Evolutionary conservation across 805 yeast genomes (phyloP).

Genomic region (Monosporozyma yasuniensis): DNA sequence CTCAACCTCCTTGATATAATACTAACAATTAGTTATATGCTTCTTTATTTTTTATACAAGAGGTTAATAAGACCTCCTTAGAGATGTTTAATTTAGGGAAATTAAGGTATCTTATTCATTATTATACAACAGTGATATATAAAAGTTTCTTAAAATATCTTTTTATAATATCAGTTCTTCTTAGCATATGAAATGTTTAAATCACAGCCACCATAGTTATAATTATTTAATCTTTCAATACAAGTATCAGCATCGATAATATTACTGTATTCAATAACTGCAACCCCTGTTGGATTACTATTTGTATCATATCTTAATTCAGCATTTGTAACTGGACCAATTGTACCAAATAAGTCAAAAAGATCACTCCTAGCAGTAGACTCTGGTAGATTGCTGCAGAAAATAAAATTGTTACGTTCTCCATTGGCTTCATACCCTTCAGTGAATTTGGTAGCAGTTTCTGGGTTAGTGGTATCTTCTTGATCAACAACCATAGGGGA

Average conservation of each 20-base stretch:
- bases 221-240: slow-evolving; percentile 63
- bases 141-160: background rate
- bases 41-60: no score
- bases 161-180: background rate
- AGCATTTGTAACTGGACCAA: slow-evolving; percentile 68
- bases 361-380: slow-evolving; percentile 82
- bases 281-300: slow-evolving; percentile 72
- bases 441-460: slow-evolving; percentile 42
- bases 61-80: no score
- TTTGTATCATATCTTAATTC: slow-evolving; percentile 55
- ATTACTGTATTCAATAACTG: slow-evolving; percentile 70
- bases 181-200: slow-evolving; percentile 61
- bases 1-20: no score
- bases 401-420: slow-evolving; percentile 50
- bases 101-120: background rate
- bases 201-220: slow-evolving; percentile 77
- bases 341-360: slow-evolving; percentile 73
- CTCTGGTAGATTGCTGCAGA: slow-evolving; percentile 75
- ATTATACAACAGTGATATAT: background rate
- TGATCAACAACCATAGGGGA: background rate
- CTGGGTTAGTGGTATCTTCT: background rate
- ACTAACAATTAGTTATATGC: no score
- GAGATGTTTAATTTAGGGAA: background rate
- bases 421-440: slow-evolving; percentile 57
- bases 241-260: slow-evolving; percentile 65